phyloP scores from a whole-genome alignment of 129 eudicot species.

The Lonicera japonica region DNA sequence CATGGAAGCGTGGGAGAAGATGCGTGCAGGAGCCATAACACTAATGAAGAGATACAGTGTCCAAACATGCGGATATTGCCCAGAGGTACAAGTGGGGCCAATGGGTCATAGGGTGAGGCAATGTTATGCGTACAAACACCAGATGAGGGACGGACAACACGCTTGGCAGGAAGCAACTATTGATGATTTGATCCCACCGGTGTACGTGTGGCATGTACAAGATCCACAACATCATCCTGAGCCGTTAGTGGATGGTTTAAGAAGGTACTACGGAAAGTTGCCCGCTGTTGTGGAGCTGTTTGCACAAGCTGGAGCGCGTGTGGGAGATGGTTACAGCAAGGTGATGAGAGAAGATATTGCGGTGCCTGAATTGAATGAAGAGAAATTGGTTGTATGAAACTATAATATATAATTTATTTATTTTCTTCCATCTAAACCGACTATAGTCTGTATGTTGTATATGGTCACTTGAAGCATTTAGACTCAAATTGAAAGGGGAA shows the following conservation, averaged over 20 bases:
- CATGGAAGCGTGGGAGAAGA: conserved; percentile 29
- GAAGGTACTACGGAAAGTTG: conserved; percentile 41
- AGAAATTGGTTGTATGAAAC: conserved; percentile 25
- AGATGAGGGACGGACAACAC: conserved; percentile 52
- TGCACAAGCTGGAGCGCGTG: conserved; percentile 28
- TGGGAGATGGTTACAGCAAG: conserved; percentile 16
- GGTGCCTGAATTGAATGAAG: conserved; percentile 37
- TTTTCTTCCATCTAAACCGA: too few relatives aligned
- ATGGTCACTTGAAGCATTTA: too few relatives aligned
- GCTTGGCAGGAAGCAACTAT: conserved; percentile 50
- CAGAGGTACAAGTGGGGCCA: conserved; percentile 50
- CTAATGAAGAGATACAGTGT: conserved; percentile 37
- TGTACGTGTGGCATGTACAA: conserved; percentile 38
- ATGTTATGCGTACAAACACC: conserved; percentile 43
- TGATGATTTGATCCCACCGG: conserved; percentile 35
- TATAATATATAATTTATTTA: not conserved
- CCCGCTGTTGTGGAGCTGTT: conserved; percentile 45
- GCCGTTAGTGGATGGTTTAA: conserved; percentile 27
- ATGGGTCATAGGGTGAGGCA: conserved; percentile 47
- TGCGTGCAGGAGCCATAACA: conserved; percentile 21
- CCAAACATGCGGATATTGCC: conserved; percentile 45
- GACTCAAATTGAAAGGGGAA: too few relatives aligned
- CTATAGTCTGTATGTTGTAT: too few relatives aligned
- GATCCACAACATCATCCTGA: conserved; percentile 8
- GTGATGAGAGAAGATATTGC: conserved; percentile 35